Conservation (phyloP, 2,329 filamentous ascomycete genomes). For the Didymellaceae sp. region DNA sequence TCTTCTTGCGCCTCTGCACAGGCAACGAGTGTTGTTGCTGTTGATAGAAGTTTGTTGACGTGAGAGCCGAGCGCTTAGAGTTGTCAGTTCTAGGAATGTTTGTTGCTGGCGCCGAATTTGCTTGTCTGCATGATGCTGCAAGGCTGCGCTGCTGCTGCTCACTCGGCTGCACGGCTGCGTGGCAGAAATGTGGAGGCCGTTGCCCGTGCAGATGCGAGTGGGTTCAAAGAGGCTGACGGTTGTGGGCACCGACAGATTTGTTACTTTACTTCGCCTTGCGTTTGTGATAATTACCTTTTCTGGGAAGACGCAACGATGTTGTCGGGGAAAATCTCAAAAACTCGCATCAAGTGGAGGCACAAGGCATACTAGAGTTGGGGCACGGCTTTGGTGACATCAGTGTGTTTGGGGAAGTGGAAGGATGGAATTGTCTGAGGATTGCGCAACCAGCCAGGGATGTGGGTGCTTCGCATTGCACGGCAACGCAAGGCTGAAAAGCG, state of each 20-base stretch:
- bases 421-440: constrained; percentile 1
- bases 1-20: constrained; percentile 12
- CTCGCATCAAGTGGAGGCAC: constrained; percentile 2
- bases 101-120: neutral
- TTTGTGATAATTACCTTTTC: constrained; percentile 7
- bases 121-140: neutral
- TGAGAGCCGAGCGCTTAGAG: neutral
- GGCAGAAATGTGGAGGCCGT: constrained; percentile 5
- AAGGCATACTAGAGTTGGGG: constrained; percentile 1
- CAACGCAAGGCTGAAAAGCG: constrained; percentile 10
- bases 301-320: constrained; percentile 2
- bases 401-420: neutral
- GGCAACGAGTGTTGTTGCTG: neutral
- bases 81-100: neutral
- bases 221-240: constrained; percentile 8
- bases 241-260: constrained; percentile 6
- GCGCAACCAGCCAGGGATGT: constrained; percentile 4
- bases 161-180: neutral
- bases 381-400: neutral
- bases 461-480: constrained; percentile 2
- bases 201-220: constrained; percentile 13
- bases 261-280: constrained; percentile 11
- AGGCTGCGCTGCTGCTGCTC: neutral
- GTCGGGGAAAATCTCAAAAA: neutral
- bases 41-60: neutral